Evolutionary conservation across 768 basidiomycete genomes (phyloP), one percentile per base, ranked within the genome.

Genomic region (Rhodotorula taiwanensis): DNA sequence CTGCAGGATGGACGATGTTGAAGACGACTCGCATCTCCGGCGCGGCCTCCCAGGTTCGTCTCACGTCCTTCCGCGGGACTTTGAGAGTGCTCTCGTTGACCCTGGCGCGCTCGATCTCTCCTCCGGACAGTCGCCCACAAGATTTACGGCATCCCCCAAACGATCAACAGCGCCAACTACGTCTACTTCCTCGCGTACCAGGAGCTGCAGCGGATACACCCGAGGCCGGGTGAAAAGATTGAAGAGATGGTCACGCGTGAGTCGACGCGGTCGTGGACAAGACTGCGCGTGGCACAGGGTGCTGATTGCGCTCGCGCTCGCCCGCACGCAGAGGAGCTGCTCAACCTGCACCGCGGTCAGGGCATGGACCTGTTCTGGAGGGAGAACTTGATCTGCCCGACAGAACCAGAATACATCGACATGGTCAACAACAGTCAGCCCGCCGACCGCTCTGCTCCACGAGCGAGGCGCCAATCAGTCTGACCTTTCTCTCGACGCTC

Each of bases 81-180:
- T n/a, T n/a, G 20, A 8, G 43, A 44, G 8, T 50, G 30, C 33
- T 45, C 49, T 51, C 16, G 4, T 30, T 25, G 33, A 36, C 43
- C 28, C 60, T 47, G 56, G 30, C 13, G 23, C 10, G n/a, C 27
- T 28, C 7, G 13, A 8, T 39, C 25, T 21, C 20, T 49, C 41
- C 36, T 9, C 36, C 31, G 31, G 23, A 42, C 66, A 86, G 93
- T 93, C 28, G 84, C 89, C 0, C 93, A 99, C 78, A 89, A 89
- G 78, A 94, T 99, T 69, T 99, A 94, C 71, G 94, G 94, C 3
- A 78, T 95, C 5, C 90, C 94, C 0, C 94, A 97, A 74, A 95
- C 94, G 0, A 92, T 99, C 78, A 99, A 99, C 74, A 85, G 87
- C 0, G 94, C 94, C 1, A 97, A 95, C 73, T 98, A 97, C 69